Percentiles rank a stretch among this genome's conserved stretches.
Conservation (phyloP, 2,329 filamentous ascomycete genomes). For the Trichoderma asperellum region DNA sequence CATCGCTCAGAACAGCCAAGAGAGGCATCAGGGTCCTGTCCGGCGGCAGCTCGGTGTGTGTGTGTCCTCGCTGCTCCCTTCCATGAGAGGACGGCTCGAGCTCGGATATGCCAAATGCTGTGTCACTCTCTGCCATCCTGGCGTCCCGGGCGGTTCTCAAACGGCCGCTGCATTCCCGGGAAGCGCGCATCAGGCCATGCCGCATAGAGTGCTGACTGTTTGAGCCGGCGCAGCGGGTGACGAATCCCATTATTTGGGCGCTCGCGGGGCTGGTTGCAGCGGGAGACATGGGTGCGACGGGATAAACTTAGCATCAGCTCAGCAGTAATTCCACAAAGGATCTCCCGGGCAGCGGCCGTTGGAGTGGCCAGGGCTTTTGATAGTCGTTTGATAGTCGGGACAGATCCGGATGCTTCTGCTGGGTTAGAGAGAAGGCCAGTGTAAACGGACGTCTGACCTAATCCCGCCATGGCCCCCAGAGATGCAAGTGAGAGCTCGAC, state of each 20-base stretch:
- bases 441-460: constrained; percentile 20
- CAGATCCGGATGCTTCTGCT: not conserved
- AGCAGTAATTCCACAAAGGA: not conserved
- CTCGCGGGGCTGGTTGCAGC: constrained; percentile 11
- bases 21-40: not conserved
- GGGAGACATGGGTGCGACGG: constrained; percentile 17
- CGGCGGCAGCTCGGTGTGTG: constrained; percentile 10
- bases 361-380: not conserved
- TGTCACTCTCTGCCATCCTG: not conserved
- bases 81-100: not conserved
- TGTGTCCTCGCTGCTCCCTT: not conserved
- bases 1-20: constrained; percentile 5
- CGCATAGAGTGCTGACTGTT: constrained; percentile 27
- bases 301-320: constrained; percentile 17
- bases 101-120: not conserved
- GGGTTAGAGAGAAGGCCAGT: not conserved
- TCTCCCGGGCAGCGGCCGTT: constrained; percentile 18
- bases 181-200: constrained; percentile 20
- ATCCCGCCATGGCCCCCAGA: constrained; percentile 7
- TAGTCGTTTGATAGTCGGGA: too few relatives aligned
- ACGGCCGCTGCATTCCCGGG: constrained; percentile 9
- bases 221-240: constrained; percentile 20
- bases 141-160: not conserved
- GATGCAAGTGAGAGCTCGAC: constrained; percentile 24
- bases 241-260: constrained; percentile 13